Evolutionary conservation across 2,329 filamentous ascomycete genomes (phyloP), one percentile per base, ranked within the genome.

Genomic region (Fusarium globosum): DNA sequence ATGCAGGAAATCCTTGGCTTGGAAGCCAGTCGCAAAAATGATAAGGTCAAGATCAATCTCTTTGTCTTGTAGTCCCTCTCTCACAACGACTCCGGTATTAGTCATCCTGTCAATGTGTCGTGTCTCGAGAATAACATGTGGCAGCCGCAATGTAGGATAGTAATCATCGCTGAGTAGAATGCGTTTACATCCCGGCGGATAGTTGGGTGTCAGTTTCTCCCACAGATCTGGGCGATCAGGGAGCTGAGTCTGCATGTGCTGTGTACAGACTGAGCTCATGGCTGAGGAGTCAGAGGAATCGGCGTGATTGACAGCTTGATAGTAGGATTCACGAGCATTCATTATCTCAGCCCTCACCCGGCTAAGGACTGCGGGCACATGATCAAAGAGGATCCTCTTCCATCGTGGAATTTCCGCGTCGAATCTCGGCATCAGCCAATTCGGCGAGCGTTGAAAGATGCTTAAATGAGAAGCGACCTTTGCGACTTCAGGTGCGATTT

Each of bases 341-440:
- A 49, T 49, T n/a, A 49, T 49, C 28, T 49, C 46, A 6, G 20
- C 46, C 10, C 46, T 6, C 18, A 13, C 46, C 7, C 46, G 20
- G 6, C 28, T 30, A 0, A 49, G 46, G 9, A 30, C 1, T 7
- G 14, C 10, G 2, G 46, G 46, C 0, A 30, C 14, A 13, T n/a
- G 10, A 18, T n/a, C 20, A n/a, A 30, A 49, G 1, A 49, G 10
- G 6, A 30, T 2, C 0, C 21, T 49, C 28, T 49, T 49, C 46
- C 46, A 49, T 18, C 10, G 4, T 9, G 46, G 46, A 3, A 30
- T 49, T 2, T 49, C 28, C 0, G 46, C 20, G 2, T 49, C 46
- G 0, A 49, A n/a, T 18, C 46, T 30, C 0, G 46, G 46, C 4
- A 49, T 30, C 0, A 49, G 3, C 46, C 46, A 49, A 5, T 49